Base-by-base conservation (phyloP, 2,329 filamentous ascomycete genomes). In the Aureobasidium sp. region DNA sequence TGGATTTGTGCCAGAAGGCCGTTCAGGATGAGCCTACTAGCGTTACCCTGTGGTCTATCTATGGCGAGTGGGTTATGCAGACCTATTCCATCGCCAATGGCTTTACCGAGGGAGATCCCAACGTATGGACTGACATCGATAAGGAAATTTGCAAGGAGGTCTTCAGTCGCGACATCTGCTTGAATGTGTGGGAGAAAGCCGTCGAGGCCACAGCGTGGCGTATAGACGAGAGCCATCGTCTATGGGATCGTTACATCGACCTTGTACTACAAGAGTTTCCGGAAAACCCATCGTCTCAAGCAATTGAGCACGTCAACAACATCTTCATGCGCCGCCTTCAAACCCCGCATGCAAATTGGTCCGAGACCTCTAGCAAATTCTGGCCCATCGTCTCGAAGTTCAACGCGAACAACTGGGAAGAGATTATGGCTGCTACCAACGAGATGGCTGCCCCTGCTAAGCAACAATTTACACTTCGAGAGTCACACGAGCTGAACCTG, bases 201-300 rank as follows among this genome's bases (percentile, higher is more conserved):
- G 85, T 89, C 65, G 81, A 86, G 63, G 82, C 84, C 43, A 88
- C 89, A 57, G 84, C 86, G 69, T 89, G 86, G 73, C 86, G 88
- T 63, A 77, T 94, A 61, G 83, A 83, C 69, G 88, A 91, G 70
- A 93, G 89, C 69, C 86, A 91, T 69, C 74, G 84, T 60, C 80
- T 94, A 11, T 95, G 89, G 89, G 83, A 92, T 69, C 84, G 86
- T 64, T 93, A 88, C 81, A 79, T 90, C 45, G 83, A 85, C 58
- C 81, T 90, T 49, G 80, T 91, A 70, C 79, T 87, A 70, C 83
- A 88, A 65, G 82, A 88, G 65, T 79, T 92, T 21, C 79, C 74
- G 75, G 80, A 57, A 73, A 77, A 66, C 81, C 82, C 65, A 68
- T 80, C 67, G 75, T 82, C 69, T 77, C 82, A 71, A 11, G 80